Evolutionary conservation across 2,329 filamentous ascomycete genomes (phyloP).

Genomic region (Stemphylium vesicarium): DNA sequence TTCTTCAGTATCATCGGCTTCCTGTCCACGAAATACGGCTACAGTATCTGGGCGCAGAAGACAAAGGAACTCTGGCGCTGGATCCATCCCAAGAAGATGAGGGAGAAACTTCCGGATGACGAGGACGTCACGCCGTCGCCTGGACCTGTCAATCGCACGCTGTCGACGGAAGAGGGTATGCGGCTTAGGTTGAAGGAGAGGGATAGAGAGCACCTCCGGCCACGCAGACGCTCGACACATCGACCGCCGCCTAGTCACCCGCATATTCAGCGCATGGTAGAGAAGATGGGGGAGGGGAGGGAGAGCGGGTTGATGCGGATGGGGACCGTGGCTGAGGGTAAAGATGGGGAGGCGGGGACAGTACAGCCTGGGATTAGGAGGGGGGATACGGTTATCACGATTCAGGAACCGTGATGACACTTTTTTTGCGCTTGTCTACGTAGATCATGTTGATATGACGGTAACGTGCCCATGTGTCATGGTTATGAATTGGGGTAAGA

Average conservation of each 20-base stretch:
- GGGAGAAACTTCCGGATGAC: conserved; percentile 10
- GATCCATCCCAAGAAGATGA: conserved; percentile 25
- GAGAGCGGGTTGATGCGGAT: conserved; percentile 33
- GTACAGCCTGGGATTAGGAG: conserved; percentile 14
- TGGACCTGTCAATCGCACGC: conserved; percentile 25
- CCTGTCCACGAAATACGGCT: conserved; percentile 51
- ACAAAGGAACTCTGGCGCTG: conserved; percentile 38
- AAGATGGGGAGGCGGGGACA: not conserved
- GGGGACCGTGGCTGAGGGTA: conserved; percentile 23
- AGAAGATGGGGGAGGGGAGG: conserved; percentile 35
- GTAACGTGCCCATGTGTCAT: too few relatives aligned
- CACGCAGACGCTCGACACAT: conserved; percentile 12
- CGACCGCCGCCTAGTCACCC: conserved; percentile 31
- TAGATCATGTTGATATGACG: too few relatives aligned
- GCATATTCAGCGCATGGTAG: conserved; percentile 40
- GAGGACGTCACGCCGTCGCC: conserved; percentile 11
- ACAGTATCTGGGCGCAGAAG: conserved; percentile 46
- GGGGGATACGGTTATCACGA: conserved; percentile 22
- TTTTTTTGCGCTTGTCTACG: too few relatives aligned
- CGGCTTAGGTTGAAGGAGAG: conserved; percentile 25
- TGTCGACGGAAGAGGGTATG: conserved; percentile 41
- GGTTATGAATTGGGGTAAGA: too few relatives aligned
- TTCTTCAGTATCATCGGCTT: conserved; percentile 56
- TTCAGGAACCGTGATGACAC: not conserved
- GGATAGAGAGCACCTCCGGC: not conserved